These are phyloP conservation scores for Xanthoparmelia taractica DNA, from an alignment of 495 filamentous ascomycete genomes.

Conservation along the genomic window DNA sequence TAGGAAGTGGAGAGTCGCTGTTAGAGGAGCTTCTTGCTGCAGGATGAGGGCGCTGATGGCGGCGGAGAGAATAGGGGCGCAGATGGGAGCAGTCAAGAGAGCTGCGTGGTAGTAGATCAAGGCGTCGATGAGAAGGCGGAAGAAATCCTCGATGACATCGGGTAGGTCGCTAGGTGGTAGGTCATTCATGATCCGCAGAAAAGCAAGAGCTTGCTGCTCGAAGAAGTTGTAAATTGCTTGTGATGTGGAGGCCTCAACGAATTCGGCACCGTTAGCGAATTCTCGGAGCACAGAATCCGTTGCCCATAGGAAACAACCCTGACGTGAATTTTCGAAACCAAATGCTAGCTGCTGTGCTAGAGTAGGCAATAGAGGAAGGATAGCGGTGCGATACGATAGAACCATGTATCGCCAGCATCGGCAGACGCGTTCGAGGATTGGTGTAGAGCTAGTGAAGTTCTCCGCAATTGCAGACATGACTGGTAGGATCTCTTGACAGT, in stretches of 20 bases:
- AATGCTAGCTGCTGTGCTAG: conserved; percentile 79
- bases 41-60: conserved; percentile 75
- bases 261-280: conserved; percentile 80
- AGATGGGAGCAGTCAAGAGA: conserved; percentile 67
- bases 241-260: conserved; percentile 76
- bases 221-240: conserved; percentile 88
- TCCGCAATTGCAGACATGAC: conserved; percentile 75
- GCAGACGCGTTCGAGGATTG: conserved; percentile 88
- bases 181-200: conserved; percentile 82
- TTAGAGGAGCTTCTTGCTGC: conserved; percentile 83
- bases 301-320: conserved; percentile 97
- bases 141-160: conserved; percentile 98
- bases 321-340: conserved; percentile 76
- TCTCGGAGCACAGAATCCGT: conserved; percentile 91
- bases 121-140: conserved; percentile 82
- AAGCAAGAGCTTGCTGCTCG: conserved; percentile 79
- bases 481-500: conserved; percentile 88
- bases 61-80: conserved; percentile 76
- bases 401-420: conserved; percentile 95
- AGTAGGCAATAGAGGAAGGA: conserved; percentile 72
- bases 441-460: conserved; percentile 72
- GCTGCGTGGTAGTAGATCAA: conserved; percentile 84
- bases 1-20: conserved; percentile 85
- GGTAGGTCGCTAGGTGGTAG: conserved; percentile 79
- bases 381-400: conserved; percentile 85